phyloP scores from a whole-genome alignment of 768 basidiomycete species.

The Rhodotorula toruloides region DNA sequence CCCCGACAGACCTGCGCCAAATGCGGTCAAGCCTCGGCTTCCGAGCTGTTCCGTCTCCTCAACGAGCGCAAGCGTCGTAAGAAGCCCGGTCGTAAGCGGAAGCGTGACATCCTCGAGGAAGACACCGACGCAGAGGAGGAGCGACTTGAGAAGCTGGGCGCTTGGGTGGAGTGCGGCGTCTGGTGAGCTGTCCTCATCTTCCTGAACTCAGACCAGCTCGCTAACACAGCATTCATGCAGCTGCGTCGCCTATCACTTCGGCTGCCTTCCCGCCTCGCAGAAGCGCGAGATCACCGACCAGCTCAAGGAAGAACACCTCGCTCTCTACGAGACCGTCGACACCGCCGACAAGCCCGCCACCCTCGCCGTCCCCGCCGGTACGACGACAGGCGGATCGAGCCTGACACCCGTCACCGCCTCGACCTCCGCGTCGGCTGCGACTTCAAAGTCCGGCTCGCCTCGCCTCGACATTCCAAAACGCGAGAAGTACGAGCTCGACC shows the following conservation, averaged over 20 bases:
- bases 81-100: not conserved
- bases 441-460: not conserved
- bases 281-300: slow-evolving; percentile 12
- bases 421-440: not conserved
- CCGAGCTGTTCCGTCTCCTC: not conserved
- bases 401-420: not conserved
- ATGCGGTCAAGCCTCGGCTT: not conserved
- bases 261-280: slow-evolving; percentile 18
- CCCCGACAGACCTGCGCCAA: slow-evolving; percentile 12
- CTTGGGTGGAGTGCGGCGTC: slow-evolving; percentile 38
- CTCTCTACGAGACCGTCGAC: not conserved
- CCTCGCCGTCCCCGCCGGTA: not conserved
- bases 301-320: slow-evolving; percentile 25
- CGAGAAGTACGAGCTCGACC: slow-evolving; percentile 30
- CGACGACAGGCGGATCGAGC: not conserved
- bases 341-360: not conserved
- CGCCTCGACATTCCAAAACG: slow-evolving; percentile 7
- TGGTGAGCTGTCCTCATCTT: slow-evolving; percentile 8
- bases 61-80: not conserved
- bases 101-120: slow-evolving; percentile 20
- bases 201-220: not conserved
- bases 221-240: not conserved
- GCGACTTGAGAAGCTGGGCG: slow-evolving; percentile 8
- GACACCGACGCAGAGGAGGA: slow-evolving; percentile 29
- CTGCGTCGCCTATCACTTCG: slow-evolving; percentile 23